These are phyloP conservation scores for Neonectria sp. DNA, from an alignment of 2,329 filamentous ascomycete genomes.

Conservation along the genomic window DNA sequence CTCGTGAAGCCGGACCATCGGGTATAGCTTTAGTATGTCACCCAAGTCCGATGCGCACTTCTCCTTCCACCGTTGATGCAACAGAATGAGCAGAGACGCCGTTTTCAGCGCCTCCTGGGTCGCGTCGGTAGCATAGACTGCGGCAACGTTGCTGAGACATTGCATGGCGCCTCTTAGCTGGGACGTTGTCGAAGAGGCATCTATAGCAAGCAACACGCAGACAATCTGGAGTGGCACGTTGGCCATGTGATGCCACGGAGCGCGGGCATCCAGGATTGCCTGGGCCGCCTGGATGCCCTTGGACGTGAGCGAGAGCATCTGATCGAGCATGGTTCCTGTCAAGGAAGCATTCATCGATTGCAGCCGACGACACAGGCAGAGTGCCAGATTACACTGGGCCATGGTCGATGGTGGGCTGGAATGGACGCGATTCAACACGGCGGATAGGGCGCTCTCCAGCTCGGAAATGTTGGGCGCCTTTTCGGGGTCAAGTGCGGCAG, in stretches of 20 bases:
- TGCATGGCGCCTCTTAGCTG: constrained; percentile 67
- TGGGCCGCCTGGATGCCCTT: constrained; percentile 63
- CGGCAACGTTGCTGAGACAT: constrained; percentile 58
- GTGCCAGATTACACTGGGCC: constrained; percentile 68
- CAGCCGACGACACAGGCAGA: constrained; percentile 69
- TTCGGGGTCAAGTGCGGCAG: constrained; percentile 68
- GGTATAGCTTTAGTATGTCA: constrained; percentile 55
- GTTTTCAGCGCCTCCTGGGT: constrained; percentile 69
- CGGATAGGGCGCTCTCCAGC: constrained; percentile 59
- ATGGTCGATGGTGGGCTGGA: constrained; percentile 60
- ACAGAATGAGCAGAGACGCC: constrained; percentile 66
- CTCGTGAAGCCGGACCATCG: constrained; percentile 39
- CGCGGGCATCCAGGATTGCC: constrained; percentile 58
- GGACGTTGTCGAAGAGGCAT: constrained; percentile 63
- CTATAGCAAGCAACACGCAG: constrained; percentile 69
- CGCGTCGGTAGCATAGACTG: constrained; percentile 61
- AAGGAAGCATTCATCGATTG: constrained; percentile 65
- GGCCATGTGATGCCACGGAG: constrained; percentile 72
- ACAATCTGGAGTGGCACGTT: constrained; percentile 73
- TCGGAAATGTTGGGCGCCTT: constrained; percentile 57
- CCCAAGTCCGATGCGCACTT: constrained; percentile 56
- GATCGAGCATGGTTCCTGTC: constrained; percentile 58
- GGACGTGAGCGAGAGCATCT: constrained; percentile 62
- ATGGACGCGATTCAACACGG: constrained; percentile 58
- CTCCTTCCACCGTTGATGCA: constrained; percentile 67